These are phyloP conservation scores for Eremothecium gossypii DNA, from an alignment of 1,139 yeast species.

Conservation along the genomic window DNA sequence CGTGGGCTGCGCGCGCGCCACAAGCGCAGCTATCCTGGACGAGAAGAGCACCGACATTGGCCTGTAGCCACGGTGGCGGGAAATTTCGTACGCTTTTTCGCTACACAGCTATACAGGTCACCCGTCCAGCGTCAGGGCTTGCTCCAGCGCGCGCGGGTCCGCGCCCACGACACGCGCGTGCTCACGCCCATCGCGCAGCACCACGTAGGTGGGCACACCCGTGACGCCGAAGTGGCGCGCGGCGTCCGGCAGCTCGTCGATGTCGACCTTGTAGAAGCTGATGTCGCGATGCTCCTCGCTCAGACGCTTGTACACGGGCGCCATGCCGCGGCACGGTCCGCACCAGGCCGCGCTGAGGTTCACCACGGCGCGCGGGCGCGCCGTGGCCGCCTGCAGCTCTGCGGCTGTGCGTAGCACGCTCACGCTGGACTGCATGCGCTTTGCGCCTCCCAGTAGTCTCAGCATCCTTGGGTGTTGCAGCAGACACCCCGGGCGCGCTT, in stretches of 20 bases:
- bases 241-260: slow-evolving; percentile 58
- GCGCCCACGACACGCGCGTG: slow-evolving; percentile 69
- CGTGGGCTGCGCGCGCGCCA: slow-evolving; percentile 16
- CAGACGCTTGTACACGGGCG: slow-evolving; percentile 68
- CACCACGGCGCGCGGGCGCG: slow-evolving; percentile 32
- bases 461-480: slow-evolving; percentile 1
- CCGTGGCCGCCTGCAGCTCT: slow-evolving; percentile 24
- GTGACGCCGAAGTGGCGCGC: slow-evolving; percentile 62
- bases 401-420: too few species aligned
- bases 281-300: slow-evolving; percentile 39
- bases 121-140: neutral
- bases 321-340: slow-evolving; percentile 84
- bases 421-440: too few species aligned
- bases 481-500: too few species aligned
- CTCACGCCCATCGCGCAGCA: slow-evolving; percentile 59
- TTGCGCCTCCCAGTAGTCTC: too few species aligned
- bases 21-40: slow-evolving; percentile 13
- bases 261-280: slow-evolving; percentile 71
- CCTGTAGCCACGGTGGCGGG: too few species aligned
- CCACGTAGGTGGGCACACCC: slow-evolving; percentile 84
- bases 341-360: slow-evolving; percentile 92
- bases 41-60: slow-evolving; percentile 14
- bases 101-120: too few species aligned
- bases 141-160: slow-evolving; percentile 36
- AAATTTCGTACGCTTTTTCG: too few species aligned